Conservation (phyloP, 306 rosid genomes). For the Canavalia ensiformis region DNA sequence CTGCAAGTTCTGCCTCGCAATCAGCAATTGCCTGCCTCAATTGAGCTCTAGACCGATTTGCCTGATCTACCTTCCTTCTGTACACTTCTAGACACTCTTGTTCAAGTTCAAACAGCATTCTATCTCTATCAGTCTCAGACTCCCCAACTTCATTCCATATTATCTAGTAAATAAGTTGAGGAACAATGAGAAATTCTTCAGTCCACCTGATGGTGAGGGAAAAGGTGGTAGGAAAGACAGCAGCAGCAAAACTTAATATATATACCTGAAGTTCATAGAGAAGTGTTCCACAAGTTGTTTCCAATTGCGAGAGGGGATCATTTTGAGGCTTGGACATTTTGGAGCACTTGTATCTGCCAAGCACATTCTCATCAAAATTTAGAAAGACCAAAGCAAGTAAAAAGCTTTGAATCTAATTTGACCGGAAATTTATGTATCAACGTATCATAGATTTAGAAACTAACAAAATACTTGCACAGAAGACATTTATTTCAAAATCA, state of each 20-base stretch:
- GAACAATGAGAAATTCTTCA: conserved; percentile 4
- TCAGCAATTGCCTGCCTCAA: conserved; percentile 95
- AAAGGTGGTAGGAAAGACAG: not conserved
- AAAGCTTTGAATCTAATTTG: conserved; percentile 2
- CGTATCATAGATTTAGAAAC: not conserved
- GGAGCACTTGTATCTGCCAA: conserved; percentile 51
- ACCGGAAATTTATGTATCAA: conserved; percentile 11
- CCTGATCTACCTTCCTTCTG: conserved; percentile 88
- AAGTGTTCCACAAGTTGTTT: conserved; percentile 92
- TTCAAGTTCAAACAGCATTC: conserved; percentile 87
- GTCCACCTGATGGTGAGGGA: not conserved
- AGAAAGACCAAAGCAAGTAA: conserved; percentile 16
- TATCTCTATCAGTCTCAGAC: conserved; percentile 79
- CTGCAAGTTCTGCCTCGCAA: conserved; percentile 89
- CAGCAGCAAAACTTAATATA: not conserved
- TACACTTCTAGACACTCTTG: conserved; percentile 96
- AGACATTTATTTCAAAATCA: not conserved
- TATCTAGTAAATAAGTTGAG: conserved; percentile 58
- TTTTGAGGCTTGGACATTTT: conserved; percentile 68
- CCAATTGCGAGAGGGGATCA: conserved; percentile 77
- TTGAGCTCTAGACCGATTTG: conserved; percentile 89
- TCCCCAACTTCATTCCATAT: conserved; percentile 99
- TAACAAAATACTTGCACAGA: conserved; percentile 19
- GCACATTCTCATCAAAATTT: conserved; percentile 10
- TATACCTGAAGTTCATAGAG: conserved; percentile 90